A percentile compares a stretch with the other conserved stretches of the same genome.
Conservation (phyloP, 1,284 basidiomycete species). For the Vanrija sp. region DNA sequence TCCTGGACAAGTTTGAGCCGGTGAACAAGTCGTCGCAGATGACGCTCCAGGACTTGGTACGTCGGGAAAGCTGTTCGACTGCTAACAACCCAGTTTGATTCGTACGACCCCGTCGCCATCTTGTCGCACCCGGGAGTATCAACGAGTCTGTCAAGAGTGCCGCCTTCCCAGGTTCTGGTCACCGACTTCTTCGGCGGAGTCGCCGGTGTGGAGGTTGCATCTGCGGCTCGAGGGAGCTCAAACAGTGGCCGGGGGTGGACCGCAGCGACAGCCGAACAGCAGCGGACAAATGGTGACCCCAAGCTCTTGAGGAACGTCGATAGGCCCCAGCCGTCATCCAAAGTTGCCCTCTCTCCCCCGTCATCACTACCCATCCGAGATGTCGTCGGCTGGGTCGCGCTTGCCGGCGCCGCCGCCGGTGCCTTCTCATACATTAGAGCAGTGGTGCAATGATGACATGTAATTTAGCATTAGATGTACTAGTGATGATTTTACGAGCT, state of each 20-base stretch:
- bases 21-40: constrained; percentile 83
- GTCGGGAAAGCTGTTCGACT: constrained; percentile 29
- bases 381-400: too few relatives aligned
- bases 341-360: too few relatives aligned
- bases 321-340: too few relatives aligned
- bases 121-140: constrained; percentile 83
- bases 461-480: not conserved
- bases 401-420: too few relatives aligned
- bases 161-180: constrained; percentile 66
- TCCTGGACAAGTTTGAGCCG: constrained; percentile 84
- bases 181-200: constrained; percentile 97
- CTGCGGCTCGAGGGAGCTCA: not conserved
- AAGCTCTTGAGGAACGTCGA: too few relatives aligned
- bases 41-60: constrained; percentile 79
- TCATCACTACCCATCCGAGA: too few relatives aligned
- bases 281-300: too few relatives aligned
- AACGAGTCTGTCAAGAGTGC: constrained; percentile 66
- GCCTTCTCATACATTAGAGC: too few relatives aligned
- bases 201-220: constrained; percentile 64
- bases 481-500: not conserved
- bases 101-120: constrained; percentile 70
- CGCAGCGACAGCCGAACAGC: too few relatives aligned
- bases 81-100: constrained; percentile 62
- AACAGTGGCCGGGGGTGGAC: too few relatives aligned
- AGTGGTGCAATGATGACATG: too few relatives aligned